phyloP scores from a whole-genome alignment of 1,284 basidiomycete species.

The Pseudozyma sp. region DNA sequence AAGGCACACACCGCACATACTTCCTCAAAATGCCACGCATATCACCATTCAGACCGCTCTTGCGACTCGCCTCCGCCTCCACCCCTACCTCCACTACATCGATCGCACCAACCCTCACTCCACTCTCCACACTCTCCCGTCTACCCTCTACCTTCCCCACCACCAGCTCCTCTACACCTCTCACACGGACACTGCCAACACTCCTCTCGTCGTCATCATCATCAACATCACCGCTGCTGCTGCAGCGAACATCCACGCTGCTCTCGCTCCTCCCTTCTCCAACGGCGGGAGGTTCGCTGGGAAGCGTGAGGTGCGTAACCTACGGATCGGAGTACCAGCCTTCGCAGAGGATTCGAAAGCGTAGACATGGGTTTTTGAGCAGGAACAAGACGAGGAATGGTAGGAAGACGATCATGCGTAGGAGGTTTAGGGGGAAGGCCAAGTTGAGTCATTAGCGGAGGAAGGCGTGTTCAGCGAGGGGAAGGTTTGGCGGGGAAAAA shows the following conservation, averaged over 20 bases:
- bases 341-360: constrained; percentile 85
- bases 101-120: constrained; percentile 1
- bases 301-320: constrained; percentile 29
- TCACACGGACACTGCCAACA: not conserved
- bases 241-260: not conserved
- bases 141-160: not conserved
- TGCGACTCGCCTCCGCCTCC: constrained; percentile 7
- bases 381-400: constrained; percentile 76
- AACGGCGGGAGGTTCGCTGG: no score
- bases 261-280: constrained; percentile 9
- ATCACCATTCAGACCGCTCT: constrained; percentile 23
- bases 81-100: constrained; percentile 9
- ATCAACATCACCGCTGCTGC: not conserved
- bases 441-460: constrained; percentile 42
- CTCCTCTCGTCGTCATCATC: not conserved
- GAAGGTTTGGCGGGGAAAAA: not conserved
- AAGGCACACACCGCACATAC: not conserved
- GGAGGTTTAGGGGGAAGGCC: constrained; percentile 48
- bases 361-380: constrained; percentile 86
- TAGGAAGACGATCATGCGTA: constrained; percentile 74
- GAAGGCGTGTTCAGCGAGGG: not conserved
- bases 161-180: not conserved
- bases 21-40: constrained; percentile 26
- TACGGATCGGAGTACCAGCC: constrained; percentile 86
- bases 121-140: not conserved